A percentile compares a stretch with the other conserved stretches of the same genome.
Evolutionary conservation across 768 basidiomycete genomes (phyloP).

Genomic region (Leccinum imitatum): DNA sequence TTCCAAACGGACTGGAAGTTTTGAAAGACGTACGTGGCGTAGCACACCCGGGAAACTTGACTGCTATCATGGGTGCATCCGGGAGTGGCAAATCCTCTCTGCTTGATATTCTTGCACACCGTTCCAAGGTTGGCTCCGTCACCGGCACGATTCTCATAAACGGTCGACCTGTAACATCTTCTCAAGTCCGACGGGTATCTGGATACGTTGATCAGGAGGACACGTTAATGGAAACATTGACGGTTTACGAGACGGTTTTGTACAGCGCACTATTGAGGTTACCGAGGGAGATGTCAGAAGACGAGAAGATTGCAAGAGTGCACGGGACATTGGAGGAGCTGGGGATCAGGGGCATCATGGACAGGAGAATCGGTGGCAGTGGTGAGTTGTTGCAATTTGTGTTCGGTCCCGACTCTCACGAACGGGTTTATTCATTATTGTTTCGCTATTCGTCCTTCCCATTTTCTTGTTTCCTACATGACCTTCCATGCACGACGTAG

Average conservation of each 20-base stretch:
- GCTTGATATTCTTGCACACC: conserved; percentile 92
- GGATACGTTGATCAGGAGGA: conserved; percentile 99
- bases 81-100: conserved; percentile 97
- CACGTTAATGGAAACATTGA: conserved; percentile 94
- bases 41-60: conserved; percentile 85
- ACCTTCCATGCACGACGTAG: conserved; percentile 35
- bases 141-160: conserved; percentile 79
- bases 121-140: conserved; percentile 79
- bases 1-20: conserved; percentile 59
- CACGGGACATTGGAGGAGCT: conserved; percentile 96
- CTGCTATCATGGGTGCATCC: conserved; percentile 96
- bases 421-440: neutral
- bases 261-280: conserved; percentile 89
- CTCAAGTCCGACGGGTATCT: conserved; percentile 79
- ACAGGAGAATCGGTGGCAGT: conserved; percentile 84
- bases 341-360: conserved; percentile 89
- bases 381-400: conserved; percentile 46
- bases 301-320: conserved; percentile 93
- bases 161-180: conserved; percentile 71
- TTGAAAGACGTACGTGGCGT: conserved; percentile 81
- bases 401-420: neutral
- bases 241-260: conserved; percentile 96
- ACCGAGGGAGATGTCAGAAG: conserved; percentile 91
- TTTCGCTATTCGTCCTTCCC: neutral
- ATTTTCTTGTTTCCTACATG: neutral